Base-by-base conservation (phyloP, 495 filamentous ascomycete genomes). In the Astrothelium macrocarpum region DNA sequence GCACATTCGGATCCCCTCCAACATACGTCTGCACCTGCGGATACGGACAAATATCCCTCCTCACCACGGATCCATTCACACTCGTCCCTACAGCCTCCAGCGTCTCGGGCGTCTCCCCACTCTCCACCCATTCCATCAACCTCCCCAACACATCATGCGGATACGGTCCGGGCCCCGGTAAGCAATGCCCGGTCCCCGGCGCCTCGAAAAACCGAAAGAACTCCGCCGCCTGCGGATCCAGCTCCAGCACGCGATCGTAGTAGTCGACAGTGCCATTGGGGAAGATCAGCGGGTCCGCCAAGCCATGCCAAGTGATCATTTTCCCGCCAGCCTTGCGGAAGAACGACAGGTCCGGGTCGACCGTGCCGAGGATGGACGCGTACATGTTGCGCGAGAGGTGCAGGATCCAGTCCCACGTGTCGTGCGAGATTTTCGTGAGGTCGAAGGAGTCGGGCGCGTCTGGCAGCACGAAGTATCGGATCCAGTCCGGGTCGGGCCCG, bases 261-360 rank as follows among this genome's bases (percentile, higher is more conserved):
- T 71, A 72, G 53, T 66, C 32, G 2, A 32, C 26, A 14, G 63
- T 65, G 36, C 69, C 69, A 26, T 71, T 59, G 49, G 67, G 60
- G 7, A 56, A 28, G 62, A 74, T 71, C 14, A 72, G 67, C 39
- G 66, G 46, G 56, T 72, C 71, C 2, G 64, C 67, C 1, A 70
- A 59, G 18, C 71, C 71, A 60, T 81, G 79, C 68, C 71, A 80
- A 3, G 69, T 74, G 39, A 82, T 68, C 46, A 82, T 61, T 62
- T 80, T 80, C 18, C 76, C 75, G 0, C 78, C 77, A 7, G 67
- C 58, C 4, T 67, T 39, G 1, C 65, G 65, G 59, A 83, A 78
- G 12, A 59, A 67, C 0, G 70, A 68, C 23, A 83, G 72, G 67
- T 82, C 71, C 1, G 79, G 73, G 56, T 79, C 71, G 46, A 69